These are phyloP conservation scores for Scheffersomyces titani DNA, from an alignment of 1,139 yeast genomes.

Conservation along the genomic window DNA sequence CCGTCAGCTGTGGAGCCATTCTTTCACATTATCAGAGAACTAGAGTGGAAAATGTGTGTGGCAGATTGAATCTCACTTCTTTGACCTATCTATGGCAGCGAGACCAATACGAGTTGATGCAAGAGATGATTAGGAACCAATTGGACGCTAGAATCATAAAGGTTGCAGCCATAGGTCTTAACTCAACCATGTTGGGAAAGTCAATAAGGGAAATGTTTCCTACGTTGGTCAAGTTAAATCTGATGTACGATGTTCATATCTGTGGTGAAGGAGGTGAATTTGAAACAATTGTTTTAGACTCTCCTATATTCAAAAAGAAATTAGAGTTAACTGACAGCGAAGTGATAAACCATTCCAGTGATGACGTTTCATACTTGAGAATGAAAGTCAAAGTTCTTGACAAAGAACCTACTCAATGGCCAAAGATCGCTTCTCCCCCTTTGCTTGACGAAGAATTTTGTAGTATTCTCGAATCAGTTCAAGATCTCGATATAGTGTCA, in stretches of 20 bases:
- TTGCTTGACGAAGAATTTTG: conserved; percentile 53
- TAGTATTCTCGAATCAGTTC: conserved; percentile 23
- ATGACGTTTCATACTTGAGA: conserved; percentile 68
- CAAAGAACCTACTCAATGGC: conserved; percentile 22
- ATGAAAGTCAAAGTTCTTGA: conserved; percentile 41
- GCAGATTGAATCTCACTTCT: conserved; percentile 63
- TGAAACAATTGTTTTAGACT: conserved; percentile 88
- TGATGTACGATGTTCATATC: conserved; percentile 77
- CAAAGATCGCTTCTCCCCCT: conserved; percentile 39
- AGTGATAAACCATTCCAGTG: conserved; percentile 49
- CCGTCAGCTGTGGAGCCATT: conserved; percentile 94
- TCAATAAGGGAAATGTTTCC: conserved; percentile 64
- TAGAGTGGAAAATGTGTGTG: conserved; percentile 89
- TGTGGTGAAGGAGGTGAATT: conserved; percentile 99
- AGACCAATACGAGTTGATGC: conserved; percentile 74
- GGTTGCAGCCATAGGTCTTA: conserved; percentile 90
- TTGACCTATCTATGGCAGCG: conserved; percentile 90
- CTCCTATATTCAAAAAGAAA: conserved; percentile 71
- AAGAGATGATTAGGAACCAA: conserved; percentile 72
- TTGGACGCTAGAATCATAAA: conserved; percentile 86
- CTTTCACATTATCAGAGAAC: conserved; percentile 91
- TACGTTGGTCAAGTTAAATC: conserved; percentile 57
- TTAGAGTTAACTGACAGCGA: conserved; percentile 46
- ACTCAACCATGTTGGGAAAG: conserved; percentile 64
- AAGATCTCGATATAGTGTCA: conserved; percentile 3